Conservation (phyloP, 164 flowering plant species). For the Umbellularia californica region DNA sequence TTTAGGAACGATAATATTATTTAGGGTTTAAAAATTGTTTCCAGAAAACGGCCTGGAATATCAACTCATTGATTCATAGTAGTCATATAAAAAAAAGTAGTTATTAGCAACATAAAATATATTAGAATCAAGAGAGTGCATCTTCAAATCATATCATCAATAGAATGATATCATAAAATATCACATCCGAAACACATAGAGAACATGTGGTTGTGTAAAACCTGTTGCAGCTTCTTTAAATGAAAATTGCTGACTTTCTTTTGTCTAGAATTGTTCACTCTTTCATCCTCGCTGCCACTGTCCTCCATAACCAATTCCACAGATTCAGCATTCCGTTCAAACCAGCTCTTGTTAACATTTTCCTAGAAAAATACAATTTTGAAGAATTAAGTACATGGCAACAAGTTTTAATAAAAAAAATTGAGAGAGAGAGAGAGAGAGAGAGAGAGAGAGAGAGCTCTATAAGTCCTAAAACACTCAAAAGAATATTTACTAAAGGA, state of each 20-base stretch:
- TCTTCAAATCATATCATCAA: no score
- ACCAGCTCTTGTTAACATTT: conserved; percentile 75
- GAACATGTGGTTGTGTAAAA: conserved; percentile 16
- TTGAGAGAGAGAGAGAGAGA: no score
- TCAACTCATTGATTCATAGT: background rate
- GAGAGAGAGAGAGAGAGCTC: background rate
- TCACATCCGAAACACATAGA: background rate
- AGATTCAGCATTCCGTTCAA: conserved; percentile 74
- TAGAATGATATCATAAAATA: no score
- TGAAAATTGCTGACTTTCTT: conserved; percentile 50
- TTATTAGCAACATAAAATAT: background rate
- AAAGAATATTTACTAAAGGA: background rate
- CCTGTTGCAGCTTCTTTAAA: conserved; percentile 71
- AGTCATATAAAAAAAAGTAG: background rate
- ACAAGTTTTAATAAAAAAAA: no score
- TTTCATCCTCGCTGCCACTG: conserved; percentile 84
- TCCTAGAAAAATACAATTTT: conserved; percentile 37
- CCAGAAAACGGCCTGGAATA: background rate
- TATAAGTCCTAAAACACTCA: background rate
- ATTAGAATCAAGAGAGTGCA: background rate
- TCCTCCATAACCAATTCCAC: conserved; percentile 66
- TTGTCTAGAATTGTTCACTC: conserved; percentile 48
- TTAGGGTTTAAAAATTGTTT: background rate
- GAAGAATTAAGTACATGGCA: no score
- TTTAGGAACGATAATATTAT: background rate